Base-by-base conservation (phyloP, 495 filamentous ascomycete species). In the Ramalina intermedia region DNA sequence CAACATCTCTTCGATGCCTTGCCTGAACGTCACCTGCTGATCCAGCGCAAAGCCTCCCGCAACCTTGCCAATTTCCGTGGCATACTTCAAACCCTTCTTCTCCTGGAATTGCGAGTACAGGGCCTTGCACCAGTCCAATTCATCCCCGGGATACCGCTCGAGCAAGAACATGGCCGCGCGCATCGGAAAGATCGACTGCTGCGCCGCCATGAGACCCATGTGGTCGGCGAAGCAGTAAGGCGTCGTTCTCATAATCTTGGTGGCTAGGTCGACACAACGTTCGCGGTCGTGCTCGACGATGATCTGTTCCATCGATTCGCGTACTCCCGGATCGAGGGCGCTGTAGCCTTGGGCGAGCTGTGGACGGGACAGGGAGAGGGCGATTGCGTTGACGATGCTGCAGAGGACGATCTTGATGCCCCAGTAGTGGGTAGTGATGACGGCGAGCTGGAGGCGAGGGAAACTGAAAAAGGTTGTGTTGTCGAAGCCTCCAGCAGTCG, bases 161-260 rank as follows among this genome's bases (percentile, higher is more conserved):
- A 52, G 12, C 4, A 16, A 7, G 13, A 52, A 48, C 13, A 55
- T 37, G 37, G 53, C 49, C 3, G 24, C 37, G n/a, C 53, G 49
- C n/a, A 55, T 12, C 0, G 53, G 26, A 13, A 52, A 55, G 8
- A 55, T 46, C 11, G 43, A 42, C 24, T 52, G 50, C 37, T 48
- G 49, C 8, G 49, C 53, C 5, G 39, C 49, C 16, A 49, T 11
- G 18, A 55, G 44, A 14, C 53, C 53, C 49, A 55, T 55, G 12
- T 37, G 23, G 5, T 55, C 53, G 2, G 47, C 40, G 4, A 55
- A 14, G 35, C 42, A 41, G 24, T 52, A 55, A 1, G 49, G 36
- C 44, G 51, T 55, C n/a, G 49, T 46, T 16, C 53, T 43, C 38
- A 55, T 40, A 21, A 55, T 52, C 0, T 52, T 52, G 2, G 41